Evolutionary conservation across 2,329 filamentous ascomycete species (phyloP).

Genomic region (Onygena corvina): DNA sequence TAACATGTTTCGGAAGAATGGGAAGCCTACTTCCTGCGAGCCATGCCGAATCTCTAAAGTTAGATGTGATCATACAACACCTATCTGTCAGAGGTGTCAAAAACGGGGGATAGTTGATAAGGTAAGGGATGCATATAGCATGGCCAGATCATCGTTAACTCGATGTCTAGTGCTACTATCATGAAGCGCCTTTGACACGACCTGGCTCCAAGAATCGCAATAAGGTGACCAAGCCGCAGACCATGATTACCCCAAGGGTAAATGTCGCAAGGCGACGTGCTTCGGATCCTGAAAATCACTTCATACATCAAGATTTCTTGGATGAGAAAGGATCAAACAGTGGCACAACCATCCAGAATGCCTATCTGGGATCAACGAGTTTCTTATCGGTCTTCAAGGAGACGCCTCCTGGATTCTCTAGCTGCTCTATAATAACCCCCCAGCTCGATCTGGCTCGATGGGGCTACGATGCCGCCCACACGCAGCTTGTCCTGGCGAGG

Average conservation of each 20-base stretch:
- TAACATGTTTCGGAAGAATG: slow-evolving; percentile 28
- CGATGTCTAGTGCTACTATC: slow-evolving; percentile 21
- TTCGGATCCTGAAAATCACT: neutral
- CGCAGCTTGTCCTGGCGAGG: slow-evolving; percentile 18
- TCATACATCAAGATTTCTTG: neutral
- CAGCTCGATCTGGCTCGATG: slow-evolving; percentile 10
- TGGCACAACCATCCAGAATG: slow-evolving; percentile 15
- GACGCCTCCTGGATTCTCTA: slow-evolving; percentile 16
- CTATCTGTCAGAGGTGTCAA: slow-evolving; percentile 22
- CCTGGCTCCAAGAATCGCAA: slow-evolving; percentile 9
- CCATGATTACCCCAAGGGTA: slow-evolving; percentile 12
- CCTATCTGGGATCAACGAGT: slow-evolving; percentile 28
- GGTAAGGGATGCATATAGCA: slow-evolving; percentile 4
- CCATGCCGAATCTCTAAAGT: slow-evolving; percentile 25
- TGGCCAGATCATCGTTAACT: neutral
- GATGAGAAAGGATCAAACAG: slow-evolving; percentile 4
- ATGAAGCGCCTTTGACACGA: slow-evolving; percentile 24
- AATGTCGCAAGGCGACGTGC: slow-evolving; percentile 9
- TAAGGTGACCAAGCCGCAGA: slow-evolving; percentile 11
- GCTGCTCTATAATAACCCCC: slow-evolving; percentile 10
- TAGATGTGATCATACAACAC: slow-evolving; percentile 23
- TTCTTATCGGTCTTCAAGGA: slow-evolving; percentile 23
- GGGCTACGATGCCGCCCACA: slow-evolving; percentile 19
- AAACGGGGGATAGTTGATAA: slow-evolving; percentile 16
- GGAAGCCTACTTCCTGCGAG: slow-evolving; percentile 25